Conservation (phyloP, 805 yeast genomes). For the Wickerhamiella sorbophila region DNA sequence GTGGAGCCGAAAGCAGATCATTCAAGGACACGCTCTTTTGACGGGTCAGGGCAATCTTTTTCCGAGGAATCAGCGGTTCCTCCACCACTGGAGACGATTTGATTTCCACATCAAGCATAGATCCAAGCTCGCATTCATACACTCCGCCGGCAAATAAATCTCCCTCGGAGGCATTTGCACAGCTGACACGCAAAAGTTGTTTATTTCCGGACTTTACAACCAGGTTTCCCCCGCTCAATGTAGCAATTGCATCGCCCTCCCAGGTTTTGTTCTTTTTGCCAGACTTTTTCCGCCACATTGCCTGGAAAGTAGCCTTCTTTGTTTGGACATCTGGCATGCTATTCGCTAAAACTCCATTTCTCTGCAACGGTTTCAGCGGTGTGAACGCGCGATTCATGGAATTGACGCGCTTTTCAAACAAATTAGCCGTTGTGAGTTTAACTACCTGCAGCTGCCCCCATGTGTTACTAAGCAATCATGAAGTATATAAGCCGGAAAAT, state of each 20-base stretch:
- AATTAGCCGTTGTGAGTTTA: too few relatives aligned
- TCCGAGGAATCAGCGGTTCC: background rate
- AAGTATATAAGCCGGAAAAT: slow-evolving; percentile 1
- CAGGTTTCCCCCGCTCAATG: slow-evolving; percentile 14
- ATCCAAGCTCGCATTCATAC: slow-evolving; percentile 34
- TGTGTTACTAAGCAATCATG: background rate
- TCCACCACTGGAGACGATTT: background rate
- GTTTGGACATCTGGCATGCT: background rate
- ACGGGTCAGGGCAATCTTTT: background rate
- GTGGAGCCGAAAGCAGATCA: background rate
- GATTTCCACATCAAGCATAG: background rate
- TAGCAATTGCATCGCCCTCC: slow-evolving; percentile 78
- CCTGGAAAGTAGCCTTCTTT: slow-evolving; percentile 12
- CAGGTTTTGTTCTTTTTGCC: slow-evolving; percentile 77
- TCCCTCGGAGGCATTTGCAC: slow-evolving; percentile 21
- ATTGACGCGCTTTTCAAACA: background rate
- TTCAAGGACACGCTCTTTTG: background rate
- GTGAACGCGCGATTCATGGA: background rate
- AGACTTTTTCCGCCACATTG: slow-evolving; percentile 58
- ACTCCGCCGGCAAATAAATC: slow-evolving; percentile 37
- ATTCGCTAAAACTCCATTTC: background rate
- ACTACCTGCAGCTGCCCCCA: too few relatives aligned
- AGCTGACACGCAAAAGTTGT: slow-evolving; percentile 20
- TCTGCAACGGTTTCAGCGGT: too few relatives aligned
- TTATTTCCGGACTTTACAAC: slow-evolving; percentile 19